Base-by-base conservation (phyloP, 2,329 filamentous ascomycete species). In the Fusarium tanahbumbuense region DNA sequence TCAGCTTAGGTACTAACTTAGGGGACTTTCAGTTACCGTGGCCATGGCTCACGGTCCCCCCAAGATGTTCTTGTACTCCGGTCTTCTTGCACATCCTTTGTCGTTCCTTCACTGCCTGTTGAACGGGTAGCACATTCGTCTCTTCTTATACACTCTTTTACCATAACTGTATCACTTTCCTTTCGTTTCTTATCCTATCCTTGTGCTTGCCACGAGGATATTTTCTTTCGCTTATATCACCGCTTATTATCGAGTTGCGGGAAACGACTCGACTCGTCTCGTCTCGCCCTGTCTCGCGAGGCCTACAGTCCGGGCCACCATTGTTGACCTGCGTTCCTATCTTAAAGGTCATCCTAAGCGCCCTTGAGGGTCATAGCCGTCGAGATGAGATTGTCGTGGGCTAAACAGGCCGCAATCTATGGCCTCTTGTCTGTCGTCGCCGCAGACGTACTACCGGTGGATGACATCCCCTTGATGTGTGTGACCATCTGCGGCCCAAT, bases 401-500 rank as follows among this genome's bases (percentile, higher is more conserved):
- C 73, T 27, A 63, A 71, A 32, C 54, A 76, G 61, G 73, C 74
- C 60, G 63, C 78, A 56, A 55, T 78, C 41, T 75, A 74, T 32
- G 74, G 76, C 70, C 73, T 80, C 57, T 71, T 73, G 37, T 65
- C 73, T n/a, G 47, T 77, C 50, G 73, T 72, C 40, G 55, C 67
- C 11, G 76, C 76, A 27, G 77, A 79, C 34, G 75, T 75, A 30
- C 72, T 83, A 37, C 76, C 75, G 20, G 73, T 77, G 15, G 73
- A 79, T 23, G 78, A 81, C 27, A 78, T 83, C 18, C 81, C 81
- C 32, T 60, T 81, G 23, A 73, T 76, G 55, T 83, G 81, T 61
- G 80, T 80, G 37, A 78, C 78, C 41, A 82, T 83, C 54, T 83
- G 81, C 73, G 81, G 81, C 7, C 81, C 81, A 54, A 78, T 83